These are phyloP conservation scores for Trametes hirsuta DNA, from an alignment of 1,284 basidiomycete species.

Conservation along the genomic window DNA sequence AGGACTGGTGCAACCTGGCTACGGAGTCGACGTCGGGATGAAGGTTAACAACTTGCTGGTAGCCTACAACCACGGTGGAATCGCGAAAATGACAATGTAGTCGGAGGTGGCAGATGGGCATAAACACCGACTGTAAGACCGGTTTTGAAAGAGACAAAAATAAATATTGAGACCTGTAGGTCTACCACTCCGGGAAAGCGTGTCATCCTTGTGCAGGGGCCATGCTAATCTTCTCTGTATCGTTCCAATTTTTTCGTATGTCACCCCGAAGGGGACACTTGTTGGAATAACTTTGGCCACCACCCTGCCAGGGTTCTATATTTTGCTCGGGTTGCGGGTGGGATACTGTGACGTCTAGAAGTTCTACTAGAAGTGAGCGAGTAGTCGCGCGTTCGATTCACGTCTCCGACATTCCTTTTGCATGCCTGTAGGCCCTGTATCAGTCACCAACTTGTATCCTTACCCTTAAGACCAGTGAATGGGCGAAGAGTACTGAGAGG, in stretches of 20 bases:
- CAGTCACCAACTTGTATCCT: no score
- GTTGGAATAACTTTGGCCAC: not conserved
- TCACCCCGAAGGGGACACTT: slow-evolving; percentile 17
- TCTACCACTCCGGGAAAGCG: slow-evolving; percentile 20
- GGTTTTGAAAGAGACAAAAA: not conserved
- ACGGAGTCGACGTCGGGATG: no score
- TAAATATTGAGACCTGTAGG: slow-evolving; percentile 20
- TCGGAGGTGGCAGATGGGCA: no score
- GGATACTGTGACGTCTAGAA: not conserved
- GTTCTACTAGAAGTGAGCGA: not conserved
- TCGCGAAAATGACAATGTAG: no score
- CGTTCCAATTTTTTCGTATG: slow-evolving; percentile 21
- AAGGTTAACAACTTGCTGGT: no score
- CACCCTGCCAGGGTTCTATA: not conserved
- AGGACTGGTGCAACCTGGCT: not conserved
- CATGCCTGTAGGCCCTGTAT: not conserved
- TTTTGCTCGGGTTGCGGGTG: not conserved
- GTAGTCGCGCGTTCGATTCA: not conserved
- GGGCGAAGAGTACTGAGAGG: no score
- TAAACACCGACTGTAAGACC: not conserved
- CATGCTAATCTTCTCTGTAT: slow-evolving; percentile 21
- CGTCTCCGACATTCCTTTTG: not conserved
- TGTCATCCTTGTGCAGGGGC: slow-evolving; percentile 20
- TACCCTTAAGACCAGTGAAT: no score
- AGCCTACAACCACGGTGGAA: no score